These are phyloP conservation scores for Asparagopsis taxiformis DNA, from an alignment of 31 red algal species.

Conservation along the genomic window DNA sequence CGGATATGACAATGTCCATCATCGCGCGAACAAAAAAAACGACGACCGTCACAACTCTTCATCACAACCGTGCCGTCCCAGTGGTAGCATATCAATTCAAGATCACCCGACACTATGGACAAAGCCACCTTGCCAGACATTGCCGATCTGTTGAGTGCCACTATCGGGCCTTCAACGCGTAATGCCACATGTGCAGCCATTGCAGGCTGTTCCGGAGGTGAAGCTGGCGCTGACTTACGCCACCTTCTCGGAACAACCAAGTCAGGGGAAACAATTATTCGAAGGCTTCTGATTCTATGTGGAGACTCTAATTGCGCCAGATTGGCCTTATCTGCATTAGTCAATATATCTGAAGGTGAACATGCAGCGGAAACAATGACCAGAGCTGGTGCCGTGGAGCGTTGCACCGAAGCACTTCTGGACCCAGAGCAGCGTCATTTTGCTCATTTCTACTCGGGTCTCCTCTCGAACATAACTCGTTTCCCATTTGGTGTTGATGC, in stretches of 20 bases:
- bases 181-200: constrained; percentile 27
- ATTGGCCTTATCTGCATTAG: constrained; percentile 35
- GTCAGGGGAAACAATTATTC: constrained; percentile 12
- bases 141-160: constrained; percentile 30
- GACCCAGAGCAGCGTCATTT: constrained; percentile 18
- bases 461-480: constrained; percentile 47
- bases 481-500: constrained; percentile 27
- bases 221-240: constrained; percentile 20
- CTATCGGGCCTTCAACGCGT: constrained; percentile 16
- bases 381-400: constrained; percentile 16
- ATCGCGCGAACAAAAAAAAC: too few relatives aligned
- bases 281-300: constrained; percentile 29
- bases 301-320: constrained; percentile 14
- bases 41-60: too few relatives aligned
- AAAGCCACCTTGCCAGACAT: constrained; percentile 12
- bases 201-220: constrained; percentile 21
- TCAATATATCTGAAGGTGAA: constrained; percentile 43
- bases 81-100: too few relatives aligned
- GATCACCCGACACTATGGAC: constrained; percentile 49
- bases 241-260: constrained; percentile 21
- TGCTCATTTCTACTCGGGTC: constrained; percentile 13
- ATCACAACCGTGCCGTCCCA: too few relatives aligned
- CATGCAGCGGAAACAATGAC: constrained; percentile 7
- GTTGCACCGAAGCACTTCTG: constrained; percentile 16
- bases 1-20: too few relatives aligned